phyloP scores from a whole-genome alignment of 1,284 basidiomycete species.

The Cystobasidium sp. region DNA sequence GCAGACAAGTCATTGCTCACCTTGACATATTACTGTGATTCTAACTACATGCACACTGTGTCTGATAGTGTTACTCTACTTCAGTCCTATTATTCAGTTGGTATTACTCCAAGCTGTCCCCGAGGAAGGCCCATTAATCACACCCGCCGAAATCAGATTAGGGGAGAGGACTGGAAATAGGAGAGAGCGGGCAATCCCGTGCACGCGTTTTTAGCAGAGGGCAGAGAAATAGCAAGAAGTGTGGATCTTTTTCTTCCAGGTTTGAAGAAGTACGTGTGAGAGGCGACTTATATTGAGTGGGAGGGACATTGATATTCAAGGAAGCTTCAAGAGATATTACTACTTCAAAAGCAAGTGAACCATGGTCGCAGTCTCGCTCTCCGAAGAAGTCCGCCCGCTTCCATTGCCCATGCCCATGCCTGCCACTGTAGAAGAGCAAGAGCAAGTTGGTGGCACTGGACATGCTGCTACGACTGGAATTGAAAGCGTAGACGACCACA shows the following conservation, averaged over 20 bases:
- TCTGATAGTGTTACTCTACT: too few species aligned
- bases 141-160: too few species aligned
- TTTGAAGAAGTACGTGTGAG: not conserved
- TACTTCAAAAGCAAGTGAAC: not conserved
- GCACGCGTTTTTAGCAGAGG: not conserved
- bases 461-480: not conserved
- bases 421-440: not conserved
- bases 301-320: not conserved
- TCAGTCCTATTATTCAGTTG: too few species aligned
- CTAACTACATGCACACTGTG: too few species aligned
- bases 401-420: slow-evolving; percentile 7
- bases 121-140: too few species aligned
- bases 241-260: not conserved
- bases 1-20: too few species aligned
- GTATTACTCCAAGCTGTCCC: too few species aligned
- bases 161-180: not conserved
- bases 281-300: not conserved
- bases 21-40: too few species aligned
- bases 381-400: slow-evolving; percentile 28
- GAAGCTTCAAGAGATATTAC: not conserved
- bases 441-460: slow-evolving; percentile 15
- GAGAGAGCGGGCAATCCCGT: slow-evolving; percentile 3
- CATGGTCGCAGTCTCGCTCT: slow-evolving; percentile 40
- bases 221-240: not conserved
- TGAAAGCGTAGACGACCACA: slow-evolving; percentile 33